These are phyloP conservation scores for Fusarium sp. DNA, from an alignment of 2,329 filamentous ascomycete genomes.

Conservation along the genomic window DNA sequence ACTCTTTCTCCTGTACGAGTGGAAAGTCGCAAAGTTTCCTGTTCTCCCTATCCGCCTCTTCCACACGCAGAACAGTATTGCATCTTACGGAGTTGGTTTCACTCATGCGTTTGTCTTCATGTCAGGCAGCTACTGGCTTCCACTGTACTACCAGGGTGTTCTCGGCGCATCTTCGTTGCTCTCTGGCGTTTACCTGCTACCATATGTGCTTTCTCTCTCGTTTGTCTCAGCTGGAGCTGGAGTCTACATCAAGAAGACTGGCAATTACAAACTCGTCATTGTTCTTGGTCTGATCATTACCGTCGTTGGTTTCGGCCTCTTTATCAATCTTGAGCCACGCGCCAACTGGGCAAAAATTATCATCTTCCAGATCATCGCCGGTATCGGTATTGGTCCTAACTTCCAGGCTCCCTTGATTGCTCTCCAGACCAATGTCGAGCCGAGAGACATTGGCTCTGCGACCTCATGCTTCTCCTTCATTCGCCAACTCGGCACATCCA, in stretches of 20 bases:
- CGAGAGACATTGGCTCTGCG: constrained; percentile 74
- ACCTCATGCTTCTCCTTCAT: constrained; percentile 76
- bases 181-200: constrained; percentile 80
- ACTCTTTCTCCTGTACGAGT: constrained; percentile 80
- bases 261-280: constrained; percentile 73
- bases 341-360: constrained; percentile 68
- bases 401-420: constrained; percentile 78
- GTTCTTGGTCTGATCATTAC: constrained; percentile 68
- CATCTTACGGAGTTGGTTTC: constrained; percentile 75
- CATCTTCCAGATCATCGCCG: constrained; percentile 72
- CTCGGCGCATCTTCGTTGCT: constrained; percentile 75
- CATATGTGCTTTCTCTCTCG: constrained; percentile 76
- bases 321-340: constrained; percentile 70
- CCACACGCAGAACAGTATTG: constrained; percentile 72
- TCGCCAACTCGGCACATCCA: constrained; percentile 75
- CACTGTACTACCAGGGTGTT: constrained; percentile 86
- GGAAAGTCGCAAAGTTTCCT: constrained; percentile 79
- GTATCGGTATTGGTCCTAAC: constrained; percentile 74
- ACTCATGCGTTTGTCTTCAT: constrained; percentile 84
- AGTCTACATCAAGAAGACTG: constrained; percentile 71
- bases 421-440: constrained; percentile 72
- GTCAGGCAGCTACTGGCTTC: constrained; percentile 81
- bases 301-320: constrained; percentile 73
- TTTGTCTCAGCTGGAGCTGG: constrained; percentile 70
- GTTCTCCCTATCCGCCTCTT: constrained; percentile 83